A percentile compares a stretch with the other conserved stretches of the same genome.
Evolutionary conservation across 148 eudicot genomes (phyloP).

Genomic region (Selenicereus undatus): DNA sequence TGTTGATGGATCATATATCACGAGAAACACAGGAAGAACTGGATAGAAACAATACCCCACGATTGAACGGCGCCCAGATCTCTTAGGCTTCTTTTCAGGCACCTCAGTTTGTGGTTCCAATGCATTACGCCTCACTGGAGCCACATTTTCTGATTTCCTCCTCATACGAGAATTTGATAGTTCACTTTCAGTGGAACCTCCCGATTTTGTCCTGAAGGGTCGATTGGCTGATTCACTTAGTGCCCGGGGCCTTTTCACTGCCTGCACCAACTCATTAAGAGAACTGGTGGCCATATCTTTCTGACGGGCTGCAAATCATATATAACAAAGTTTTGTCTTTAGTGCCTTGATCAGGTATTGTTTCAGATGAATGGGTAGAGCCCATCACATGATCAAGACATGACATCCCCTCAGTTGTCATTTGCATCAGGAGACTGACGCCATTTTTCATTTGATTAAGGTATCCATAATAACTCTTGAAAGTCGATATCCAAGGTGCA

Average conservation of each 20-base stretch:
- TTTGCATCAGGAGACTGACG: background rate
- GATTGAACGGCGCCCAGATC: constrained; percentile 58
- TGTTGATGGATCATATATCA: background rate
- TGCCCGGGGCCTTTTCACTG: constrained; percentile 81
- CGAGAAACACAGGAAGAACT: background rate
- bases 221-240: constrained; percentile 71
- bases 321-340: constrained; percentile 1
- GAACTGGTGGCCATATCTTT: constrained; percentile 76
- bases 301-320: constrained; percentile 65
- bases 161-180: constrained; percentile 37
- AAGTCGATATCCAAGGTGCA: background rate
- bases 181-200: constrained; percentile 31
- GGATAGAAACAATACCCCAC: constrained; percentile 53
- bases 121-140: constrained; percentile 56
- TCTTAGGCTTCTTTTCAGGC: constrained; percentile 66
- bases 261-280: constrained; percentile 83
- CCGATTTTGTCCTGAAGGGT: constrained; percentile 59
- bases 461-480: background rate
- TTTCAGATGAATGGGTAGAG: background rate
- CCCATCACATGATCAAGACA: background rate
- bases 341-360: background rate
- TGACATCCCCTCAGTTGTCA: background rate
- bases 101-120: constrained; percentile 67
- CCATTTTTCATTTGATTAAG: background rate
- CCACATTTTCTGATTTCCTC: constrained; percentile 40